Evolutionary conservation across 2,329 filamentous ascomycete species (phyloP), one percentile per base, ranked within the genome.

Genomic region (Chaetomium olivaceum): DNA sequence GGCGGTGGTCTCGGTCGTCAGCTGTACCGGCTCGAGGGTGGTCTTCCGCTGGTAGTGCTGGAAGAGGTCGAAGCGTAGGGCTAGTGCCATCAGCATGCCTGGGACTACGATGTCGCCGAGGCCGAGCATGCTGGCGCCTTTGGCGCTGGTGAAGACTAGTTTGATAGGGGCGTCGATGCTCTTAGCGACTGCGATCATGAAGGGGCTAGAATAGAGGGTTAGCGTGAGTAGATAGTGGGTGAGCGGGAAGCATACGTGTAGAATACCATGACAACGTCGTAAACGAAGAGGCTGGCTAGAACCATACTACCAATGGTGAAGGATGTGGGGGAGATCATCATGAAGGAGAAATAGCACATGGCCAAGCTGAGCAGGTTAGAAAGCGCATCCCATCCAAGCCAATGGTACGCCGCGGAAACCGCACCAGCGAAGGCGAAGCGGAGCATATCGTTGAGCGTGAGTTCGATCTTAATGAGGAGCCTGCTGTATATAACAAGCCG

Each of bases 81-180:
- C 92, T 51, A 97, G 84, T 1, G 87, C 92, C 68, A 98, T 90
- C 79, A 97, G 89, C 73, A 98, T 92, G 9, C 94, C 95, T 0
- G 94, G 94, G 3, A 99, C 83, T 1, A 97, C 91, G 65, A 99
- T 91, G 74, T 99, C 94, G n/a, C 94, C 94, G 0, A 98, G 83
- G 0, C 94, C 94, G 8, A 99, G 87, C 85, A 98, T 96, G 61
- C 91, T 86, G 31, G 81, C 79, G 27, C 89, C 88, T n/a, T 85
- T 84, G 1, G 91, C 89, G 1, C 82, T 79, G 25, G 82, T 77
- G 68, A 97, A 96, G 5, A 95, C 84, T 8, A 99, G 85, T 76
- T 97, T 98, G 76, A 97, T 95, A 0, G 94, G 95, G 0, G 94
- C 91, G 71, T 99, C 94, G 29, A 99, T 82, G 50, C 89, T 90